Evolutionary conservation across 2,329 filamentous ascomycete genomes (phyloP), one percentile per base, ranked within the genome.

Genomic region (Daldinia eschscholtzii): DNA sequence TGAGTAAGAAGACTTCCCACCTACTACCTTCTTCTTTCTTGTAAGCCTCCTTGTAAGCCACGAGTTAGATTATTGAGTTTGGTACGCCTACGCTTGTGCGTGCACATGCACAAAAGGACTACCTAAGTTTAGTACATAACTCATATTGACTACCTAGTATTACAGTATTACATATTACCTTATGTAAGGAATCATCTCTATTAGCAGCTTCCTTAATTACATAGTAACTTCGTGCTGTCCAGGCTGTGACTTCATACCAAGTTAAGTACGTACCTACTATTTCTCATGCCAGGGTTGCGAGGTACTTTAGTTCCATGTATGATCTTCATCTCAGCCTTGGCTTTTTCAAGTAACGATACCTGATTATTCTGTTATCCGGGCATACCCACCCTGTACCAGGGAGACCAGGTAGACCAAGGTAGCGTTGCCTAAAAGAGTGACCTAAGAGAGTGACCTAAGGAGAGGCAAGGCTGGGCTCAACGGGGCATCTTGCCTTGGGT

Each of bases 391-490:
- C 20, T 23, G 20, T 23, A 23, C 20, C 20, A 23, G 20, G 20
- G 20, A 23, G 20, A 23, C 20, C 20, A 23, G 20, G 20, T 23
- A 23, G 20, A 35, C 33, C 20, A 59, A 59, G 53, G 33, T n/a
- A 57, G 58, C 48, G 64, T 65, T 65, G 68, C 46, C 46, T 28
- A 18, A 46, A 46, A 23, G 42, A 6, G 46, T 50, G n/a, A 57
- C 65, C 61, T 65, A 60, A 69, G 58, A 5, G 61, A 61, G 46
- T 50, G 33, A 57, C 65, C 61, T 65, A 60, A 69, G 58, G 2
- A 60, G 53, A 48, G 42, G 61, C 66, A 56, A 71, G 66, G 69
- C 63, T 71, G 62, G 62, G 53, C 57, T 60, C 50, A 42, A 23
- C 20, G 20, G 53, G 30, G 44, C 57, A 70, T 64, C 64, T 57